Percentiles rank a stretch among this genome's conserved stretches.
Conservation (phyloP, 495 filamentous ascomycete species). For the Daldinia childiae region DNA sequence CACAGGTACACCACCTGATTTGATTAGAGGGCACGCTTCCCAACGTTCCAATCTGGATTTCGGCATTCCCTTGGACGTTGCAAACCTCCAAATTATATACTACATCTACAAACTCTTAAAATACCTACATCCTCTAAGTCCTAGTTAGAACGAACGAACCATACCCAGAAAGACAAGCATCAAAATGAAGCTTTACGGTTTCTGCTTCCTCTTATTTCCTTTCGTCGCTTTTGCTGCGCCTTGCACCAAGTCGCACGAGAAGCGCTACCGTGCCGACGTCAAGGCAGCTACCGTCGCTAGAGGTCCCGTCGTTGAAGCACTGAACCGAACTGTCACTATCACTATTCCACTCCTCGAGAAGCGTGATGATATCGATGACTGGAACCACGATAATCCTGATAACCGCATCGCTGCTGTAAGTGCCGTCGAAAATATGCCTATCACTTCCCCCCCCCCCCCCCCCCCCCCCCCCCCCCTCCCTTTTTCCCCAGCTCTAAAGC, state of each 20-base stretch:
- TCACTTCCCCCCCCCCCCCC: too few relatives aligned
- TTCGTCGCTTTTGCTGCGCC: neutral
- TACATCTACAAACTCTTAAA: too few relatives aligned
- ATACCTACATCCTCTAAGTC: too few relatives aligned
- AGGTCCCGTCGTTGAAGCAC: neutral
- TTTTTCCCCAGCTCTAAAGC: too few relatives aligned
- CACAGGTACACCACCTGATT: neutral
- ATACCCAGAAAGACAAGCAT: neutral
- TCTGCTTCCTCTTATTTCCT: neutral
- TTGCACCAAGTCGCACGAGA: neutral
- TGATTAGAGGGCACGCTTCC: neutral
- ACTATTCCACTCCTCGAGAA: conserved; percentile 1
- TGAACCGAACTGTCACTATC: neutral
- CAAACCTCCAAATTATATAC: neutral
- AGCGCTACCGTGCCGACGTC: neutral
- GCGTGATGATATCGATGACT: conserved; percentile 27
- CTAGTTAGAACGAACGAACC: too few relatives aligned
- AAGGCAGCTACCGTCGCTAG: neutral
- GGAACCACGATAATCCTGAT: neutral
- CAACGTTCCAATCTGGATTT: neutral
- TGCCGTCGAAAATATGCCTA: neutral
- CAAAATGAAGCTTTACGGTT: conserved; percentile 17
- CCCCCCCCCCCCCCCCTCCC: too few relatives aligned
- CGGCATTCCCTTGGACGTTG: neutral
- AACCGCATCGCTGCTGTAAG: conserved; percentile 25